Conservation (phyloP, 192 early-diverging fungal genomes). For the Coemansia sp. region DNA sequence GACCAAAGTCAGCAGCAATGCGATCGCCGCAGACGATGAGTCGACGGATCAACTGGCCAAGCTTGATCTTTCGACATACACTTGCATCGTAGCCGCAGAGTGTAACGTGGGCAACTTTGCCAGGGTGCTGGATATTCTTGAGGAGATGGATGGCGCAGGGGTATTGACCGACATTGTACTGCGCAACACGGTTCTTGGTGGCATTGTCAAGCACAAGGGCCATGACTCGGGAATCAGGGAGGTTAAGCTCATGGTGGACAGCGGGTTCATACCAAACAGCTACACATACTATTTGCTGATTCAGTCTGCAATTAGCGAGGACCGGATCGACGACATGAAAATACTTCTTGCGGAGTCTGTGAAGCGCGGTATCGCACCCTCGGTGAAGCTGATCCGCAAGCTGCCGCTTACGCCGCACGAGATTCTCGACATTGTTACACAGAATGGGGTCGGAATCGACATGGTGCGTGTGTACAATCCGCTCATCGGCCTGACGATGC, state of each 20-base stretch:
- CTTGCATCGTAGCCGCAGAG: constrained; percentile 42
- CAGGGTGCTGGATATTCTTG: constrained; percentile 17
- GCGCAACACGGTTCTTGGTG: constrained; percentile 43
- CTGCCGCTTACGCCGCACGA: constrained; percentile 25
- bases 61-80: constrained; percentile 37
- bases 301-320: constrained; percentile 22
- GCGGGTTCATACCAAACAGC: constrained; percentile 26
- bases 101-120: constrained; percentile 33
- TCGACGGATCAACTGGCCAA: constrained; percentile 2
- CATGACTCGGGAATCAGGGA: constrained; percentile 34
- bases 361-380: constrained; percentile 25
- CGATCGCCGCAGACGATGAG: constrained; percentile 14
- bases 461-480: constrained; percentile 42
- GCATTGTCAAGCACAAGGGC: constrained; percentile 25
- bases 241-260: constrained; percentile 30
- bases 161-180: constrained; percentile 36
- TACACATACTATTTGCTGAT: constrained; percentile 37
- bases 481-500: constrained; percentile 32
- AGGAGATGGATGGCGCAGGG: constrained; percentile 33
- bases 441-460: constrained; percentile 13
- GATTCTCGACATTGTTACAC: constrained; percentile 22
- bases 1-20: constrained; percentile 7
- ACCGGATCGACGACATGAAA: constrained; percentile 19
- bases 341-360: constrained; percentile 18
- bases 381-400: constrained; percentile 20